Conservation (phyloP, 2,329 filamentous ascomycete genomes). For the Claviceps lovelessii region DNA sequence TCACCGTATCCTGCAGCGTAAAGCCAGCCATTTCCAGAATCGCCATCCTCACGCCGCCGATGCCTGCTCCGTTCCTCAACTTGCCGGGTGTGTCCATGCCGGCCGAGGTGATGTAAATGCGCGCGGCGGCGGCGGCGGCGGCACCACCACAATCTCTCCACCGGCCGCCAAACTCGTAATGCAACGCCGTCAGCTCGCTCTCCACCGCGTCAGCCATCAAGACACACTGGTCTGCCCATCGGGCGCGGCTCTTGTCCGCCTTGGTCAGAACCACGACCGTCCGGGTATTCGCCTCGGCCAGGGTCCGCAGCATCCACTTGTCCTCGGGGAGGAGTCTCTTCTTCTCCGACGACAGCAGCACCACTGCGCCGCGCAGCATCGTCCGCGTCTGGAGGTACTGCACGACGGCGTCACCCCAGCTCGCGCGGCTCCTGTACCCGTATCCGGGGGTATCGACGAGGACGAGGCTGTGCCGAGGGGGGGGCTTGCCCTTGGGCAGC, state of each 20-base stretch:
- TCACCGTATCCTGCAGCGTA: slow-evolving; percentile 14
- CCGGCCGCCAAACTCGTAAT: slow-evolving; percentile 10
- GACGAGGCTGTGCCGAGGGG: slow-evolving; percentile 32
- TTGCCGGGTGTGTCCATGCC: slow-evolving; percentile 19
- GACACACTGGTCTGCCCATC: slow-evolving; percentile 16
- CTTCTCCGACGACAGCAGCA: slow-evolving; percentile 40
- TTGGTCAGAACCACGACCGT: slow-evolving; percentile 42
- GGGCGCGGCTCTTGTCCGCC: slow-evolving; percentile 32
- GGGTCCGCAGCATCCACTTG: slow-evolving; percentile 29
- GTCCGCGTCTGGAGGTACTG: slow-evolving; percentile 34
- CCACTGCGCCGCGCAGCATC: slow-evolving; percentile 35
- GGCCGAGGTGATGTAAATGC: slow-evolving; percentile 24
- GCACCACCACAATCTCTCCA: slow-evolving; percentile 13
- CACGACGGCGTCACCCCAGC: slow-evolving; percentile 39
- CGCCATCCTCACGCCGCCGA: slow-evolving; percentile 25
- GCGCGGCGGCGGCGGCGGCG: slow-evolving; percentile 14
- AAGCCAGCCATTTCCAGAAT: slow-evolving; percentile 28
- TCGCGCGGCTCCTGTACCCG: slow-evolving; percentile 29
- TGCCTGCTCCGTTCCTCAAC: slow-evolving; percentile 21
- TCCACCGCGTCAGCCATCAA: slow-evolving; percentile 15
- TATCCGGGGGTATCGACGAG: slow-evolving; percentile 40
- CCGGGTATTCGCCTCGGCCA: slow-evolving; percentile 29
- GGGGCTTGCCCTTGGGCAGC: slow-evolving; percentile 20
- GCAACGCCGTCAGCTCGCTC: slow-evolving; percentile 12
- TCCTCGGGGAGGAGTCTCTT: slow-evolving; percentile 37